Base-by-base conservation (phyloP, 805 yeast genomes). In the Metschnikowia drakensbergensis region DNA sequence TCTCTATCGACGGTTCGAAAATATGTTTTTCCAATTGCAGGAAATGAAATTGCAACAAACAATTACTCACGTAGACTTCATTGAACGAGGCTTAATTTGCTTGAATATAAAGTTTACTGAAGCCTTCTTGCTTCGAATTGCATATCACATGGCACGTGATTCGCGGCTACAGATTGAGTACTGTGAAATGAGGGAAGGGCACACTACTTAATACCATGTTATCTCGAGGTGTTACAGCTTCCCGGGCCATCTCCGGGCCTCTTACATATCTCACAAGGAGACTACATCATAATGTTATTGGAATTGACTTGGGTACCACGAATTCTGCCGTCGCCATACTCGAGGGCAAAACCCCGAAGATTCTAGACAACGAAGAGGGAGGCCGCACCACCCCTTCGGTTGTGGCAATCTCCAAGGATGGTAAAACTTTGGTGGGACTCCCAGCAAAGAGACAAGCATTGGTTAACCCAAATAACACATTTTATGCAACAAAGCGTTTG, bases 301-400 rank as follows among this genome's bases (percentile, higher is more conserved):
- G 96, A 49, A 86, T 87, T 54, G 96, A 87, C 66, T 67, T 87
- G 48, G 96, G 96, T 27, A 87, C 96, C 23, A 87, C 96, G 38
- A 87, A 87, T 68, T 85, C 92, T 38, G 95, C 94, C 2, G 92
- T 86, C 30, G 95, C 95, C 8, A 71, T 84, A 48, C 82, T 84
- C 71, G 79, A 80, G 58, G 84, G 85, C 40, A 72, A 79, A 54
- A 74, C 76, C 28, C 82, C 89, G 27, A 72, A 73, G 52, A 84
- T 86, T 50, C 75, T 87, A 44, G 91, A 86, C 66, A 84, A 86
- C 61, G 86, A 83, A 52, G 88, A 86, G 68, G 94, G 92, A 32
- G 80, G 81, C 40, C 72, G 91, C 61, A 86, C 94, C 4, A 86
- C 91, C 0, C 94, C 92, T 1, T 85, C 92, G 0, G 74, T 86